Base-by-base conservation (phyloP, 2,329 filamentous ascomycete genomes). In the Talaromyces sp. region DNA sequence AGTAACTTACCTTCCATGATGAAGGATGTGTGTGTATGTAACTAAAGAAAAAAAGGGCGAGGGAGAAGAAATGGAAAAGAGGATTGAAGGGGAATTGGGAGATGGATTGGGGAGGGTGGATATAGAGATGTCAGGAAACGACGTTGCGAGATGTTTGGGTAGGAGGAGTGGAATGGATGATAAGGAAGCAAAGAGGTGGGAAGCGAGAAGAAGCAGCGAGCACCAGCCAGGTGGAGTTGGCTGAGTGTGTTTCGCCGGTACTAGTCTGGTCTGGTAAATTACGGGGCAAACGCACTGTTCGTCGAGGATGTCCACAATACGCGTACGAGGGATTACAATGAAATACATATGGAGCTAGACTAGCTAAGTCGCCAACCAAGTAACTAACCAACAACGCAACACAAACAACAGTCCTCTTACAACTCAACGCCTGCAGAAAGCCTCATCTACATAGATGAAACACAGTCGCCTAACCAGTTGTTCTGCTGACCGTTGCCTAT, bases 1-100 rank as follows among this genome's bases (percentile, higher is more conserved):
- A 33, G 19, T 24, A 77, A 80, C 85, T 82, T 86, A 89, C 87
- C 87, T 84, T 89, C 86, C 86, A 88, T 88, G 79, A 78, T 85
- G 83, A 79, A 76, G 74, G 70, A 74, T 72, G 52, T 49, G 64
- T 58, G 49, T 49, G 61, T 63, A 57, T 45, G 73, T 74, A 71
- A 73, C 71, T 66, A 67, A 69, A 70, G 69, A 72, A 69, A 73
- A 73, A 71, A 72, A 59, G 24, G 33, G 59, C 61, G 35, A 68
- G 62, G 60, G 64, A 60, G 64, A 39, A 37, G 60, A 19, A 60
- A 52, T 47, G 37, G 63, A 68, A 65, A 70, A 68, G 63, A 60
- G 54, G 64, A 63, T 65, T 47, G 62, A 67, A 61, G 63, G 49
- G 63, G 45, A 63, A 60, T 47, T 43, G 43, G 39, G 45, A 62